phyloP scores from a whole-genome alignment of 2,329 filamentous ascomycete species.

The Arachnopeziza araneosa region DNA sequence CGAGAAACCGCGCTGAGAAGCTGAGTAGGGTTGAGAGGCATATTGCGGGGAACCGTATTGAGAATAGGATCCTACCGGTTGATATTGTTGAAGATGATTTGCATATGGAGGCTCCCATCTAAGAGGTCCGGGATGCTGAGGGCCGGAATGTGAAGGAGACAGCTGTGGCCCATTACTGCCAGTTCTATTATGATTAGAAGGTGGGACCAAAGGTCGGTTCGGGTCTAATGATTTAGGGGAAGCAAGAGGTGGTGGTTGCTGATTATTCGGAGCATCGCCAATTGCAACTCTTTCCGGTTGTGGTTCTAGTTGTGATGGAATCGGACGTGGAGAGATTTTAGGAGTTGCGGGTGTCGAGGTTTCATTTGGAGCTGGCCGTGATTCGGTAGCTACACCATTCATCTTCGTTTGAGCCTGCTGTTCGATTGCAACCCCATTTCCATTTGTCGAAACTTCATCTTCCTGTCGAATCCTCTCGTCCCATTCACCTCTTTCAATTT shows the following conservation, averaged over 20 bases:
- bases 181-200: not conserved
- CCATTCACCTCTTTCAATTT: constrained; percentile 57
- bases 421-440: constrained; percentile 3
- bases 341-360: not conserved
- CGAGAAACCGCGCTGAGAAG: constrained; percentile 18
- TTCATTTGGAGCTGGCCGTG: not conserved
- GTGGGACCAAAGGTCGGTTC: not conserved
- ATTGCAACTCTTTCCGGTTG: constrained; percentile 24
- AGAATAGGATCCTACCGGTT: not conserved
- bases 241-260: not conserved
- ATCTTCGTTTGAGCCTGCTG: constrained; percentile 5
- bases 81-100: constrained; percentile 5
- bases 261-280: constrained; percentile 23
- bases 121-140: not conserved
- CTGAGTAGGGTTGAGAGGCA: constrained; percentile 6
- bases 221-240: not conserved
- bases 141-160: not conserved
- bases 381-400: constrained; percentile 16
- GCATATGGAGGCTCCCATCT: constrained; percentile 9
- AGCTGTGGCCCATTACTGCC: not conserved
- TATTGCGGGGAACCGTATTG: constrained; percentile 7
- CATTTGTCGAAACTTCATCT: constrained; percentile 13
- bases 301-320: constrained; percentile 4
- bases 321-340: constrained; percentile 12
- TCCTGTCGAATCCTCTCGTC: constrained; percentile 36